These are phyloP conservation scores for Podaxis sp. DNA, from an alignment of 768 basidiomycete genomes.

Conservation along the genomic window DNA sequence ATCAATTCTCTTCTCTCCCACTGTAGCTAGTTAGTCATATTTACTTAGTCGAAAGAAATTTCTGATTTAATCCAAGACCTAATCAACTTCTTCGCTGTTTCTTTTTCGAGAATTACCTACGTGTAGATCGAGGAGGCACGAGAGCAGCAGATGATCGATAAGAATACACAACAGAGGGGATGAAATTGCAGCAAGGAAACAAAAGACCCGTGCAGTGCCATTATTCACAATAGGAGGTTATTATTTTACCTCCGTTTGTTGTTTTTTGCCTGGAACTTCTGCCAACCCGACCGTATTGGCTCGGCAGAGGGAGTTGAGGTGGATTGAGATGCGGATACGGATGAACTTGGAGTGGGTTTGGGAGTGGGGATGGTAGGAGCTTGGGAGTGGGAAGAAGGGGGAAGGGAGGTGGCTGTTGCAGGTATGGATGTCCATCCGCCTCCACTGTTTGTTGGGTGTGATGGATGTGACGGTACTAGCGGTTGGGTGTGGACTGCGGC, in stretches of 20 bases:
- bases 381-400: slow-evolving; percentile 1
- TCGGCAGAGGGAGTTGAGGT: slow-evolving; percentile 24
- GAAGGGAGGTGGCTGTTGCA: slow-evolving; percentile 21
- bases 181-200: not conserved
- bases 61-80: slow-evolving; percentile 12
- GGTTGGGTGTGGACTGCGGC: slow-evolving; percentile 22
- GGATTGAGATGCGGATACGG: slow-evolving; percentile 6
- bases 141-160: too few species aligned
- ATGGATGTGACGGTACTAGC: slow-evolving; percentile 24
- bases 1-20: slow-evolving; percentile 6
- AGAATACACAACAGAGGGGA: too few species aligned
- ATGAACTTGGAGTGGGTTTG: not conserved
- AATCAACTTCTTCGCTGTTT: not conserved
- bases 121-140: not conserved
- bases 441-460: slow-evolving; percentile 18
- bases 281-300: slow-evolving; percentile 51
- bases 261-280: slow-evolving; percentile 50
- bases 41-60: slow-evolving; percentile 9
- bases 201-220: not conserved
- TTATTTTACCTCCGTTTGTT: slow-evolving; percentile 28
- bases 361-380: not conserved
- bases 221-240: not conserved
- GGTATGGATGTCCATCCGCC: slow-evolving; percentile 20
- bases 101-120: not conserved
- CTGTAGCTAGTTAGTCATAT: slow-evolving; percentile 15